phyloP scores from a whole-genome alignment of 148 eudicot species.

The Silene uniflora region DNA sequence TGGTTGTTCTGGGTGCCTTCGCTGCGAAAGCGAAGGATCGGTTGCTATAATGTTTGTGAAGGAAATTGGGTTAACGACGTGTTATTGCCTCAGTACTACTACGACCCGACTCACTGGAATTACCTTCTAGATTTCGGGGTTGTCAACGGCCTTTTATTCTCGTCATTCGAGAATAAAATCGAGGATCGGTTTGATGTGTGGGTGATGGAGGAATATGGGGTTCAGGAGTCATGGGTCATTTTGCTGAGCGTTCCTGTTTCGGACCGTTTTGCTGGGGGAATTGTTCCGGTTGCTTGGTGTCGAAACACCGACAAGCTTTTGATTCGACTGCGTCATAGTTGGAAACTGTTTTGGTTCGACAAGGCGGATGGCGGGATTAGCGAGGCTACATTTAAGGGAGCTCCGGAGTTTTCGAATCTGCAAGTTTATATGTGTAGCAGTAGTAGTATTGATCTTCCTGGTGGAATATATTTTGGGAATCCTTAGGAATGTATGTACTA shows the following conservation, averaged over 20 bases:
- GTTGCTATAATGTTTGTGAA: not conserved
- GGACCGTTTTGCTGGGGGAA: not conserved
- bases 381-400: not conserved
- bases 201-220: conserved; percentile 1
- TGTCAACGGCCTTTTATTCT: not conserved
- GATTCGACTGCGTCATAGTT: not conserved
- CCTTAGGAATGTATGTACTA: no score
- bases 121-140: not conserved
- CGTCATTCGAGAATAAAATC: not conserved
- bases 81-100: not conserved
- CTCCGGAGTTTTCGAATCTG: not conserved
- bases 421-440: not conserved
- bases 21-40: not conserved
- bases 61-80: not conserved
- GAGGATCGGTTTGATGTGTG: not conserved
- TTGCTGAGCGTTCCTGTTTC: not conserved
- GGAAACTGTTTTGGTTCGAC: not conserved
- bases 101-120: not conserved
- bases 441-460: not conserved
- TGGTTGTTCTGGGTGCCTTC: not conserved
- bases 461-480: not conserved
- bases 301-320: not conserved
- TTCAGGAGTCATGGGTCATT: not conserved
- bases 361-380: not conserved
- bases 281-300: not conserved